phyloP scores from a whole-genome alignment of 2,329 filamentous ascomycete genomes.

The Scedosporium boydii region DNA sequence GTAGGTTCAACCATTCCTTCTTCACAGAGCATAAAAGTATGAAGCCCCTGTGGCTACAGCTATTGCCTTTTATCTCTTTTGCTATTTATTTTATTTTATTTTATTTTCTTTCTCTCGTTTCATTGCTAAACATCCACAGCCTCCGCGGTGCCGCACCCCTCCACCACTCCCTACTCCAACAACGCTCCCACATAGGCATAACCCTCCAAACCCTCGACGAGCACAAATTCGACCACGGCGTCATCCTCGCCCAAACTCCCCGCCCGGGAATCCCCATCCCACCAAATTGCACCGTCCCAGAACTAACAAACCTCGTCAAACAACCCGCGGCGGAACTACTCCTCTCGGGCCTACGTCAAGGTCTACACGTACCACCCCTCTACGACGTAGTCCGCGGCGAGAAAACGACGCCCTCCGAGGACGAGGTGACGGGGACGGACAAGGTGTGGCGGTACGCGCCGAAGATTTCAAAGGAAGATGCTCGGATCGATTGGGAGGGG shows the following conservation, averaged over 20 bases:
- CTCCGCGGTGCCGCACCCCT: constrained; percentile 81
- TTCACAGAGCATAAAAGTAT: not conserved
- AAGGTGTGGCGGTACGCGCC: constrained; percentile 44
- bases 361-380: constrained; percentile 56
- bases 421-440: constrained; percentile 14
- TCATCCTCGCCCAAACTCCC: constrained; percentile 61
- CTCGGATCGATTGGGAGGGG: constrained; percentile 48
- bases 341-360: constrained; percentile 49
- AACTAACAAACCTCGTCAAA: constrained; percentile 41
- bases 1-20: constrained; percentile 31
- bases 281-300: constrained; percentile 30
- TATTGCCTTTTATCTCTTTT: no score
- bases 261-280: constrained; percentile 45
- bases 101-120: not conserved
- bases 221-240: constrained; percentile 66
- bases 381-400: constrained; percentile 16
- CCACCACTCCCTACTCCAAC: constrained; percentile 67
- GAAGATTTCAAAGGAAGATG: constrained; percentile 60
- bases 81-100: not conserved
- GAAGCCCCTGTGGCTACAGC: no score
- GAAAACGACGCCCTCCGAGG: constrained; percentile 7
- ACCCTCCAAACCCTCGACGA: constrained; percentile 81
- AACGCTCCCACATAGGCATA: constrained; percentile 56
- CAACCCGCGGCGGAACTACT: constrained; percentile 63
- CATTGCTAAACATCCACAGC: constrained; percentile 27